Conservation (phyloP, 2,329 filamentous ascomycete genomes). For the Aspergillus pseudonomiae region DNA sequence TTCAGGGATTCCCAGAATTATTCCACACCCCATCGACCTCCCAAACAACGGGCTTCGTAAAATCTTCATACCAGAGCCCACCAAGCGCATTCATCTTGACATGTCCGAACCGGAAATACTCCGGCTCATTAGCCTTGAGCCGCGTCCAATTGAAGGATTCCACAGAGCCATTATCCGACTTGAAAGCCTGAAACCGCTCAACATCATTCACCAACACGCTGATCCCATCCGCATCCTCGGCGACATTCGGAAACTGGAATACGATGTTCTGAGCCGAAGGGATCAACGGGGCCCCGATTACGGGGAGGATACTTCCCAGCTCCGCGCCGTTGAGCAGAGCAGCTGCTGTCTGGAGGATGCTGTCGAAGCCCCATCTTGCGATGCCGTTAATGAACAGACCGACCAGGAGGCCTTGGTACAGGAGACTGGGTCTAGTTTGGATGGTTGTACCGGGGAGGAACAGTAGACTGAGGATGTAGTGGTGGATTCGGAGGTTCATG, state of each 20-base stretch:
- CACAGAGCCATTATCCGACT: constrained; percentile 39
- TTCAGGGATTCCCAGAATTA: not conserved
- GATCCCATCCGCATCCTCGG: constrained; percentile 53
- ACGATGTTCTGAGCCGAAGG: constrained; percentile 33
- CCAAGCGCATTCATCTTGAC: constrained; percentile 40
- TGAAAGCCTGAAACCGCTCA: constrained; percentile 58
- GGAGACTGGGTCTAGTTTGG: constrained; percentile 60
- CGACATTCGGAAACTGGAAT: constrained; percentile 39
- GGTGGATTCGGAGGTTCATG: constrained; percentile 65
- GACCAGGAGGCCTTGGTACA: constrained; percentile 64
- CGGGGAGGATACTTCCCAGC: constrained; percentile 37
- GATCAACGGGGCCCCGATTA: constrained; percentile 26
- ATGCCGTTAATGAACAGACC: constrained; percentile 67
- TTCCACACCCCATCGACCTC: constrained; percentile 30
- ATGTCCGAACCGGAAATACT: constrained; percentile 50
- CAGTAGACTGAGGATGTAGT: constrained; percentile 64
- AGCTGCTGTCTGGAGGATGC: constrained; percentile 60
- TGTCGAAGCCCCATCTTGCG: constrained; percentile 65
- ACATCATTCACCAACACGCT: constrained; percentile 65
- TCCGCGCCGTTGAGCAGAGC: constrained; percentile 47
- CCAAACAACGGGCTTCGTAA: constrained; percentile 40
- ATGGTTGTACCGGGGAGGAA: constrained; percentile 61
- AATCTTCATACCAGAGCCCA: constrained; percentile 45
- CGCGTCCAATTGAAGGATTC: constrained; percentile 41
- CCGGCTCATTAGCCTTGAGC: constrained; percentile 30